phyloP scores from a whole-genome alignment of 2,329 filamentous ascomycete species.

The Fusarium oxysporum region DNA sequence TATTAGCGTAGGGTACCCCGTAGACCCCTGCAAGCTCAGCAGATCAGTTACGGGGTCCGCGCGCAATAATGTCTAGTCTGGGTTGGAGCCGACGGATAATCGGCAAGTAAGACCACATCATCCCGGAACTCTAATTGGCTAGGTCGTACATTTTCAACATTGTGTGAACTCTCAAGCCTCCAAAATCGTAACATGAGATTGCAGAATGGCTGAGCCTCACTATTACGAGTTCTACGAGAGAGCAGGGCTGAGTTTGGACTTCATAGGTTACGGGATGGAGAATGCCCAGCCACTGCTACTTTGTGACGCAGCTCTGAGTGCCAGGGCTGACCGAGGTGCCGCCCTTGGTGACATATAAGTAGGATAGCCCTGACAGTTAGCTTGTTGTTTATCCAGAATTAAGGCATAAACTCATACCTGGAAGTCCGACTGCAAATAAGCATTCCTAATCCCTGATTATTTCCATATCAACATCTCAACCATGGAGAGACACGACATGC shows the following conservation, averaged over 20 bases:
- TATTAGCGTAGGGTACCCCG: not conserved
- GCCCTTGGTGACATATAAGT: not conserved
- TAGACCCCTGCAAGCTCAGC: not conserved
- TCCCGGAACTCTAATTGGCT: not conserved
- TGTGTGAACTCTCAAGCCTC: not conserved
- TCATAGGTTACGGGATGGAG: not conserved
- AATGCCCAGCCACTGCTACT: not conserved
- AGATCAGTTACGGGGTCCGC: not conserved
- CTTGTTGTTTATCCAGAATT: not conserved
- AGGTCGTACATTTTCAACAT: not conserved
- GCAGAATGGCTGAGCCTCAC: not conserved
- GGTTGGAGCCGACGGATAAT: not conserved
- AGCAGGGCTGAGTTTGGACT: not conserved
- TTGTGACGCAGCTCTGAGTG: not conserved
- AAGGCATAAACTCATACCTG: not conserved
- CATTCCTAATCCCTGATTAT: not conserved
- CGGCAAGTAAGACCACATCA: not conserved
- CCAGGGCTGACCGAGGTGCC: not conserved
- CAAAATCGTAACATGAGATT: not conserved
- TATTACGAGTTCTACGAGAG: not conserved
- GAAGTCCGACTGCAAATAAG: not conserved
- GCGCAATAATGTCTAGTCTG: not conserved
- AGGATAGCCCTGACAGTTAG: not conserved
- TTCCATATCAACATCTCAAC: not conserved
- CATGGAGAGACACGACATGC: not conserved